These are phyloP conservation scores for Fusarium hostae DNA, from an alignment of 2,329 filamentous ascomycete species.

Conservation along the genomic window DNA sequence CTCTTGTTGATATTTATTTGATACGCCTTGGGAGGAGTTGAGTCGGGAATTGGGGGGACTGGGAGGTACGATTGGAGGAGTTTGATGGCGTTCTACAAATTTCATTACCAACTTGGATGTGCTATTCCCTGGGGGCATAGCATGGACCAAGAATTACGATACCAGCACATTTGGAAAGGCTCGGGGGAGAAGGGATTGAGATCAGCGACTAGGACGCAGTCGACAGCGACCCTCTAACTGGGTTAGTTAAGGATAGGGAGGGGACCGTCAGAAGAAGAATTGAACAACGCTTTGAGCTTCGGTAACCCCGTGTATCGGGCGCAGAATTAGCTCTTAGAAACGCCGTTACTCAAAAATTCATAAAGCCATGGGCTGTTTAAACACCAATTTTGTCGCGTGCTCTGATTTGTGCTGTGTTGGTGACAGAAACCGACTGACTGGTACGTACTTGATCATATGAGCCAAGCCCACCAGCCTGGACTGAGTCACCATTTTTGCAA, in stretches of 20 bases:
- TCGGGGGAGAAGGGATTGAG: slow-evolving; percentile 19
- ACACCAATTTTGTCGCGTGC: slow-evolving; percentile 31
- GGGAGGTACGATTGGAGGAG: slow-evolving; percentile 43
- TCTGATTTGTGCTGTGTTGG: slow-evolving; percentile 27
- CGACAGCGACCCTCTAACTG: slow-evolving; percentile 11
- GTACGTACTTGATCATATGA: slow-evolving; percentile 23
- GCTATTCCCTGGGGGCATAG: slow-evolving; percentile 42
- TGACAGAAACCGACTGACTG: slow-evolving; percentile 16
- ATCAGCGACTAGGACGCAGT: slow-evolving; percentile 34
- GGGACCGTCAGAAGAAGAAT: slow-evolving; percentile 12
- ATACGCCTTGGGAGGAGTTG: slow-evolving; percentile 33
- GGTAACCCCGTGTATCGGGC: slow-evolving; percentile 35
- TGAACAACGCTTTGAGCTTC: slow-evolving; percentile 24
- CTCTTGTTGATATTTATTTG: slow-evolving; percentile 26
- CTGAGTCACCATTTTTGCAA: neutral
- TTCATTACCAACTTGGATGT: slow-evolving; percentile 38
- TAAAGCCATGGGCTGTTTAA: slow-evolving; percentile 42
- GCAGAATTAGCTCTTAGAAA: slow-evolving; percentile 40
- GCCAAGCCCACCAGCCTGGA: neutral
- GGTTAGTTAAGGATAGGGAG: slow-evolving; percentile 7
- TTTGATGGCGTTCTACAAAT: slow-evolving; percentile 43
- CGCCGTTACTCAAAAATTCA: slow-evolving; percentile 40
- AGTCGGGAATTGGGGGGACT: slow-evolving; percentile 27
- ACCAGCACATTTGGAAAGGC: slow-evolving; percentile 40
- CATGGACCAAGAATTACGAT: slow-evolving; percentile 41